Base-by-base conservation (phyloP, 2,329 filamentous ascomycete species). In the Trichoderma atroviride region DNA sequence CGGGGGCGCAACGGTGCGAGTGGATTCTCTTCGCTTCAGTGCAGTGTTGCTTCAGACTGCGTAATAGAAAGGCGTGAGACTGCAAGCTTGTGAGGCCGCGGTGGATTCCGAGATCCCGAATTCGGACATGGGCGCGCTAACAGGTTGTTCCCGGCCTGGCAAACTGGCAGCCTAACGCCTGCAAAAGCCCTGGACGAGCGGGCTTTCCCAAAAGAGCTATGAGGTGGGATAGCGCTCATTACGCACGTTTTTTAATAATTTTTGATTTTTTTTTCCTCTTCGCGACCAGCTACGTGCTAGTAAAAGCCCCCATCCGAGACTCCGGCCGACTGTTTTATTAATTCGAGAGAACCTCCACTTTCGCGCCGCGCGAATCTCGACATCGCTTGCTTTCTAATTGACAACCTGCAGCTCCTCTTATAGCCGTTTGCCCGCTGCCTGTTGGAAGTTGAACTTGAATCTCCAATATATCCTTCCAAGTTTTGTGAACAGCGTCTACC, bases 271-370 rank as follows among this genome's bases (percentile, higher is more conserved):
- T 35, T 13, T 16, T 16, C n/a, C 43, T 43, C 43, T 31, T 66
- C 55, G 37, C 35, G 57, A 58, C 33, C 56, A 43, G 19, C 40
- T 35, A 37, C 33, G 27, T n/a, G 2, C 40, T 50, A 50, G 47
- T 11, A 13, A 24, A 43, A 43, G 40, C 31, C 35, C 56, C 64
- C 22, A 29, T 67, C 40, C 64, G 64, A 56, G 35, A 40, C 55
- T 67, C 64, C 64, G 64, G 64, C 47, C 64, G 35, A 35, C 10
- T 57, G 53, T 66, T 66, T 58, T 67, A 67, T 67, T 59, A 67
- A 58, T 67, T 59, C 64, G 22, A 47, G 40, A 59, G 24, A 59
- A 59, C 64, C 64, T 67, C 64, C 64, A 67, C 64, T 59, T 50
- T 56, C 55, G 55, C 64, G 64, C 22, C 22, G 22, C 24, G 57